phyloP scores from a whole-genome alignment of 371 early-diverging fungal genomes.

The Mucor racemosus region DNA sequence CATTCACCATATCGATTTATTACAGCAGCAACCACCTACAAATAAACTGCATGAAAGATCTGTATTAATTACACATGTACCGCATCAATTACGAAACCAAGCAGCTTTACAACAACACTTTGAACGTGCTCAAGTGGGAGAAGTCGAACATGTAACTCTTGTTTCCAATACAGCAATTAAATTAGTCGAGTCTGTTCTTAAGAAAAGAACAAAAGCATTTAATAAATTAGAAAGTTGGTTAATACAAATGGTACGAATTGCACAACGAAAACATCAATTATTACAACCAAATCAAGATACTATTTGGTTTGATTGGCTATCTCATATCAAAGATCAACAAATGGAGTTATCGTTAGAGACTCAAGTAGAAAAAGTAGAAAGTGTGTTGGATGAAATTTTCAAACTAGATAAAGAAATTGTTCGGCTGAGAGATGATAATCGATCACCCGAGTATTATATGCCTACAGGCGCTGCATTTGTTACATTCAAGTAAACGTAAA shows the following conservation, averaged over 20 bases:
- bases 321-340: not conserved
- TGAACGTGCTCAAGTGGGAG: constrained; percentile 40
- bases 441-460: constrained; percentile 49
- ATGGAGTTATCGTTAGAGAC: not conserved
- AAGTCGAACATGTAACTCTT: constrained; percentile 43
- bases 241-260: constrained; percentile 28
- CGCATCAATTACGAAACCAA: constrained; percentile 43
- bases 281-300: not conserved
- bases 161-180: constrained; percentile 36
- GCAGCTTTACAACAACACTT: constrained; percentile 40
- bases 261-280: not conserved
- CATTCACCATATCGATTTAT: constrained; percentile 47
- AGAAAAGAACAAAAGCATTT: constrained; percentile 24
- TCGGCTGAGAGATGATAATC: constrained; percentile 32
- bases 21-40: constrained; percentile 16
- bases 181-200: constrained; percentile 17
- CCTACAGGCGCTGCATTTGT: constrained; percentile 67
- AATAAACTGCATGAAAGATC: constrained; percentile 21
- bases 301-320: constrained; percentile 11
- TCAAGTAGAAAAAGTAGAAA: not conserved
- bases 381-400: constrained; percentile 16
- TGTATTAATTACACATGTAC: constrained; percentile 44
- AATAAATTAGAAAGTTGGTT: constrained; percentile 37
- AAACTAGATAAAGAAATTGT: constrained; percentile 34
- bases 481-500: constrained; percentile 60